Base-by-base conservation (phyloP, 2,329 filamentous ascomycete species). In the Aspergillus tubingensis region DNA sequence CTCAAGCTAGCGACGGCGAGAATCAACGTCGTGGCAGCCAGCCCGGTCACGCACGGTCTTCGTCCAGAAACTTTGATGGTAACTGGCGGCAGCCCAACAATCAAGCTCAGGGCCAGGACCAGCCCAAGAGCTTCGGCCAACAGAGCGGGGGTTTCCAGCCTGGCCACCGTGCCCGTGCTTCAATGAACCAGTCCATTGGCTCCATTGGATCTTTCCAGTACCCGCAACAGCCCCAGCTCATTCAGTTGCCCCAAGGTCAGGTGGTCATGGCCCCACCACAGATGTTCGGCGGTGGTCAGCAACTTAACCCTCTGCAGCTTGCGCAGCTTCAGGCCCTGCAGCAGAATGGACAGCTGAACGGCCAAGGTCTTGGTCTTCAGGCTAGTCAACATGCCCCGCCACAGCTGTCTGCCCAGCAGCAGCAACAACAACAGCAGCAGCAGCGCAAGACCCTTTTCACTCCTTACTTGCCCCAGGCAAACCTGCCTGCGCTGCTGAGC, bases 391-490 rank as follows among this genome's bases (percentile, higher is more conserved):
- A 94, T 72, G 88, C 87, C 55, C 86, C 86, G 43, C 86, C 80
- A 43, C 75, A 86, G 80, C 74, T 87, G 83, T 72, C 86, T 64
- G 77, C 80, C 72, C 78, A 80, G 60, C 77, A 79, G 50, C 77
- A 88, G 67, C 85, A 89, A 68, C 87, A 89, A 65, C 90, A 94
- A 68, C 88, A 90, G 68, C 88, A 90, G 65, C 90, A 96, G 74
- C 93, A 96, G 81, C 89, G 95, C 74, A 99, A 99, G 85, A 99
- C 95, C 1, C 86, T 99, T 21, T 99, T 99, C 81, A 98, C 95
- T 69, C 95, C 95, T 64, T 99, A 99, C 72, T 86, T 99, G 54
- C 94, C 95, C 15, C 95, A 99, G 76, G 94, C 94, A 6, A 96
- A 90, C 60, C 84, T 99, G 19, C 95, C 95, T 60, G 94, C 93